Conservation (phyloP, 108 stramenopile genomes). For the Nitzschia palea region DNA sequence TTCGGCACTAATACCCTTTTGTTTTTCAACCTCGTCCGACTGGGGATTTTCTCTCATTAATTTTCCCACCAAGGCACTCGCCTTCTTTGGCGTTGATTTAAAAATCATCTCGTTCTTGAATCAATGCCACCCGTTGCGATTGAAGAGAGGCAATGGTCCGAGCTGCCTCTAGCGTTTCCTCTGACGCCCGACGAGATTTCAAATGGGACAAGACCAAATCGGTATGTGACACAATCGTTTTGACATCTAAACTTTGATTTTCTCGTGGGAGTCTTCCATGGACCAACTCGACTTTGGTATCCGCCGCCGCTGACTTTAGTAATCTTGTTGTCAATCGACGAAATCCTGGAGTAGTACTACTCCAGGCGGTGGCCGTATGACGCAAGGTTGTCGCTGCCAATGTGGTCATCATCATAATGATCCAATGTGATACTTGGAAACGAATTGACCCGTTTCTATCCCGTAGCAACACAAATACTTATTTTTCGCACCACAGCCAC, state of each 20-base stretch:
- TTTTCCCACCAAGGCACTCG: conserved; percentile 66
- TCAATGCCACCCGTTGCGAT: conserved; percentile 56
- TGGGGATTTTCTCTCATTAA: conserved; percentile 49
- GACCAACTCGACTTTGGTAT: background rate
- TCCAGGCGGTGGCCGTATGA: conserved; percentile 24
- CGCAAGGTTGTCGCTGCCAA: conserved; percentile 18
- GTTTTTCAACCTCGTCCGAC: conserved; percentile 47
- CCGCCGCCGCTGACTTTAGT: background rate
- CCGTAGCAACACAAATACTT: too few species aligned
- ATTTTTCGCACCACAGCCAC: too few species aligned
- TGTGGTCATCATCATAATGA: conserved; percentile 23
- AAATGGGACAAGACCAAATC: conserved; percentile 76
- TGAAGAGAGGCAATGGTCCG: conserved; percentile 51
- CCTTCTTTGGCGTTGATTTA: conserved; percentile 76
- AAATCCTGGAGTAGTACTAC: background rate
- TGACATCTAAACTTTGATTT: conserved; percentile 57
- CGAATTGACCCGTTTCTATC: too few species aligned
- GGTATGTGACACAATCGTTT: conserved; percentile 62
- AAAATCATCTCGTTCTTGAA: conserved; percentile 71
- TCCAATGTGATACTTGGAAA: background rate
- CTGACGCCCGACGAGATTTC: conserved; percentile 70
- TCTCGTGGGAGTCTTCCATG: conserved; percentile 38
- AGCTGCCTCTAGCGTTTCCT: conserved; percentile 67
- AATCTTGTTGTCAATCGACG: background rate
- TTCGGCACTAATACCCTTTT: conserved; percentile 46